Evolutionary conservation across 352 stramenopile genomes (phyloP), one percentile per base, ranked within the genome.

Genomic region (Bremia lactucae): DNA sequence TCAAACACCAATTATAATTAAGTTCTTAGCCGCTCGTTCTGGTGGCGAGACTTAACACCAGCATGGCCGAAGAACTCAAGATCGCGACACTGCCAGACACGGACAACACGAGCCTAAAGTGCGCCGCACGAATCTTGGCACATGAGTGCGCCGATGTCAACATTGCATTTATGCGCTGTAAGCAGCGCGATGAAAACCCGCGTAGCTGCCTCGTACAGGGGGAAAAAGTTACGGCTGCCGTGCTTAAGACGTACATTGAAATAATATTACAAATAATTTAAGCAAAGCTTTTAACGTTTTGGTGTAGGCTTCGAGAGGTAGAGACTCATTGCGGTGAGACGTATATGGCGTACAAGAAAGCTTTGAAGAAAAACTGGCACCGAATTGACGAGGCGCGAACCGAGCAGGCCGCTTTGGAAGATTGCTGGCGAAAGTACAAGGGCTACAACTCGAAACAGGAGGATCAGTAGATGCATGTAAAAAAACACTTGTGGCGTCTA

Each of bases 341-440:
- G 37, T 94, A 85, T 68, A 47, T 65, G 47, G 75, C 75, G 61
- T 94, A 92, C 74, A 87, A 92, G 64, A 74, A 75, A 59, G 81
- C 79, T 46, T 59, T 94, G 8, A 85, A 90, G 69, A 81, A 85
- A 66, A 94, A 88, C 68, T 90, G 77, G 77, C 77, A 88, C 57
- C 72, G 83, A 59, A 72, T 87, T 31, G 74, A 94, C 28, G 66
- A 87, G 46, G 79, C 75, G 53, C 69, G 80, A 51, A 89, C 90
- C 67, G 75, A 92, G 52, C 70, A 94, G 64, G 56, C 62, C n/a
- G 79, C 79, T 42, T 65, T 94, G 43, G 77, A 90, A 59, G 59
- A 70, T 38, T 94, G 82, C 72, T 91, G 81, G 72, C 59, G 76
- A 63, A 68, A 89, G 46, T 72, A 66, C 66, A 90, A 93, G 70